Conservation (phyloP, 352 stramenopile genomes). For the Phytophthora ramorum region DNA sequence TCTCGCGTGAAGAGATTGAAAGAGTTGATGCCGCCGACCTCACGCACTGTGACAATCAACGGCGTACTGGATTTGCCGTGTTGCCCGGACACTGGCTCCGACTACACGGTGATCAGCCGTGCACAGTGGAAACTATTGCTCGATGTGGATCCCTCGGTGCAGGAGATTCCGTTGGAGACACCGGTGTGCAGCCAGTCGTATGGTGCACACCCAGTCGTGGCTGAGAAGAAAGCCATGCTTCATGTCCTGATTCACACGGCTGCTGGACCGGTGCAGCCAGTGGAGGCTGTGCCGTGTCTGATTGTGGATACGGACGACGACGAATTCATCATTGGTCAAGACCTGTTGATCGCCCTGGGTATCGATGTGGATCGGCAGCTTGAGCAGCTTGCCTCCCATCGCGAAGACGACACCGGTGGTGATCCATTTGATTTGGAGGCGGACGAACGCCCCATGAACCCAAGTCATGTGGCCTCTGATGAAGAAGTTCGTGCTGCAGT, state of each 20-base stretch:
- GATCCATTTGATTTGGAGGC: background rate
- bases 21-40: no score
- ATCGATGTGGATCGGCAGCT: slow-evolving; percentile 20
- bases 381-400: slow-evolving; percentile 7
- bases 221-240: slow-evolving; percentile 1
- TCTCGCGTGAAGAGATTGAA: no score
- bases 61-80: slow-evolving; percentile 1
- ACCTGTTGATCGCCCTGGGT: slow-evolving; percentile 4
- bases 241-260: slow-evolving; percentile 12
- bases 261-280: background rate
- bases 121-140: background rate
- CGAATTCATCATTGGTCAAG: slow-evolving; percentile 19
- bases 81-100: slow-evolving; percentile 1
- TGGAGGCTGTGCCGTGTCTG: slow-evolving; percentile 6
- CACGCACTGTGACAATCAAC: no score
- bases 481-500: slow-evolving; percentile 1
- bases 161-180: background rate
- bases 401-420: slow-evolving; percentile 1
- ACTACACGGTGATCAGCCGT: background rate
- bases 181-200: background rate
- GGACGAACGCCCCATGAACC: background rate
- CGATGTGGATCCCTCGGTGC: background rate
- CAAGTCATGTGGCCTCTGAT: background rate
- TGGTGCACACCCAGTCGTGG: background rate
- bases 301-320: slow-evolving; percentile 11